Evolutionary conservation across 2,329 filamentous ascomycete genomes (phyloP), one percentile per base, ranked within the genome.

Genomic region (Stachybotrys chlorohalonatus): DNA sequence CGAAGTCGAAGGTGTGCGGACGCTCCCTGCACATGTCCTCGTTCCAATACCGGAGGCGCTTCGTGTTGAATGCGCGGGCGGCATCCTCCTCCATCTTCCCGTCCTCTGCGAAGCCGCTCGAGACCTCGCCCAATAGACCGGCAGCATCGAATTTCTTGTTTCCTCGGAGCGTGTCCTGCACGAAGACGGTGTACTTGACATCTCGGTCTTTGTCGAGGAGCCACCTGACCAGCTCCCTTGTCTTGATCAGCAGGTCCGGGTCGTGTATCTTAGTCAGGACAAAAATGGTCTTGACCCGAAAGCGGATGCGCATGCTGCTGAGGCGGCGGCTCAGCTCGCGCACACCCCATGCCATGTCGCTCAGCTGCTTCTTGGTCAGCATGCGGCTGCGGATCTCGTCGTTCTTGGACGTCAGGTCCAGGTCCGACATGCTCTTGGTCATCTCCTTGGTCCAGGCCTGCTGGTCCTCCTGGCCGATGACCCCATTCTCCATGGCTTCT

Each of bases 321-420:
- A 97, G 74, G 57, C 89, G 87, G 65, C 95, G 88, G 32, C 89
- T 93, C 56, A 99, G 75, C 70, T 96, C 90, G 51, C 94, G 81
- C 55, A 97, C 94, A 31, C 93, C 92, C 84, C 93, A 92, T 0
- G 93, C 92, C 93, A 99, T 97, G 64, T 97, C 94, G 13, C 88
- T 91, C 47, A 99, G 78, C 70, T 99, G 90, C 69, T 89, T 91
- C 75, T 97, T 97, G 1, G 92, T 96, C 61, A 97, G 78, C 52
- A 96, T 81, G n/a, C 93, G 82, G 56, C 80, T 84, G 63, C 82
- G 79, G 47, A 79, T 62, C 8, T 70, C 66, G 31, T 69, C 66
- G 7, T 13, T 52, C 6, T 17, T 42, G 54, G 46, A 42, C 17
- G 64, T 58, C 11, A 75, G 65, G 55, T 78, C 73, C 46, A 71